A percentile compares a stretch with the other conserved stretches of the same genome.
These are phyloP conservation scores for Eucalyptus cladocalyx DNA, from an alignment of 345 rosid genomes.

Conservation along the genomic window DNA sequence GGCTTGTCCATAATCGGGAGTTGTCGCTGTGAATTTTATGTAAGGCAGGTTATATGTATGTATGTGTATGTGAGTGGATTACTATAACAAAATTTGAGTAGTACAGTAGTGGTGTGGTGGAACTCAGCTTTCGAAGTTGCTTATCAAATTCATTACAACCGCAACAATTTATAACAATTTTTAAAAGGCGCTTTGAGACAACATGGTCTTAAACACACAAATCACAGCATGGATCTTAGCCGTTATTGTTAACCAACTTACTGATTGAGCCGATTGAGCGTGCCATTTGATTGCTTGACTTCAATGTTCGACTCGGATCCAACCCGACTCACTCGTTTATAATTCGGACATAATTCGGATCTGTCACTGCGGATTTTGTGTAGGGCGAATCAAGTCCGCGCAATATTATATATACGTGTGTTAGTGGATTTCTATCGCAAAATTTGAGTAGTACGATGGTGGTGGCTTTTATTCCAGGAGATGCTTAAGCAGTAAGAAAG, in stretches of 20 bases:
- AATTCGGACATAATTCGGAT: not conserved
- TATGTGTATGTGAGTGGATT: too few relatives aligned
- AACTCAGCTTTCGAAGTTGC: not conserved
- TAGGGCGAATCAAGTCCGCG: too few relatives aligned
- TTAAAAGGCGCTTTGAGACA: not conserved
- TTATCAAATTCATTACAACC: not conserved
- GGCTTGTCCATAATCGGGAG: not conserved
- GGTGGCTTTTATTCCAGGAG: not conserved
- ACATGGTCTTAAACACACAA: too few relatives aligned
- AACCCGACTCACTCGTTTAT: too few relatives aligned
- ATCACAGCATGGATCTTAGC: too few relatives aligned
- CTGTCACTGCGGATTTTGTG: not conserved
- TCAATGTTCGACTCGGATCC: rapidly evolving
- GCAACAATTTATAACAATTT: not conserved
- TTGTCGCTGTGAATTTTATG: rapidly evolving
- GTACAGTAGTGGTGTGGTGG: rapidly evolving
- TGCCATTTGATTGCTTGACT: not conserved
- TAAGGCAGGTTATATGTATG: not conserved
- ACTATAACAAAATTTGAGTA: too few relatives aligned
- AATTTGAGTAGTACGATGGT: not conserved
- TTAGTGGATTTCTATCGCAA: rapidly evolving
- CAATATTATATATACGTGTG: rapidly evolving
- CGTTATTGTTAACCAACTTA: not conserved
- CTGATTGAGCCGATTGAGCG: rapidly evolving
- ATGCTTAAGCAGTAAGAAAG: not conserved